phyloP scores from a whole-genome alignment of 495 filamentous ascomycete species.

The Letharia columbiana region DNA sequence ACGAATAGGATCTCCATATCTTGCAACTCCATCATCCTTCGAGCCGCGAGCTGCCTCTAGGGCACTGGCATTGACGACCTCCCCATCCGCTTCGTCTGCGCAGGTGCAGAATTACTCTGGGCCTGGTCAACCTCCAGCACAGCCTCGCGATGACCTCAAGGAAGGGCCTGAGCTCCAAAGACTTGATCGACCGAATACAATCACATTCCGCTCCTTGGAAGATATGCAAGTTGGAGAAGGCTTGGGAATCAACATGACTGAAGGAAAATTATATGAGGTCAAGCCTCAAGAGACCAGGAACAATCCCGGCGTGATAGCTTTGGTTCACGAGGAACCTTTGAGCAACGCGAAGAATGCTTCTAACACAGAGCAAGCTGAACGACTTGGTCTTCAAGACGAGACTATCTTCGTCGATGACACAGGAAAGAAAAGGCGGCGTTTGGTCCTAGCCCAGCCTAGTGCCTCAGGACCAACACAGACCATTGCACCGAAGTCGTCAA shows the following conservation, averaged over 20 bases:
- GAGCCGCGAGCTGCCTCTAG: background rate
- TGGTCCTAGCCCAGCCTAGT: slow-evolving; percentile 22
- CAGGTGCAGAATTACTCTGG: background rate
- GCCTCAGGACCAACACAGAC: background rate
- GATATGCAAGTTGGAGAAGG: background rate
- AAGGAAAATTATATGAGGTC: background rate
- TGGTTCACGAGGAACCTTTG: background rate
- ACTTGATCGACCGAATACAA: background rate
- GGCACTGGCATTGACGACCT: background rate
- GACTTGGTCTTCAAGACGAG: slow-evolving; percentile 17
- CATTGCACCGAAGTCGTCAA: background rate
- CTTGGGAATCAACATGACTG: background rate
- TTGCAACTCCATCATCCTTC: background rate
- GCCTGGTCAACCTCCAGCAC: background rate
- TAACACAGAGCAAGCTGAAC: background rate
- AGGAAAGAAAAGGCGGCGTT: slow-evolving; percentile 35
- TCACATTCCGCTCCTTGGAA: background rate
- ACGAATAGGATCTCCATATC: slow-evolving; percentile 3
- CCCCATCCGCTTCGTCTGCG: background rate
- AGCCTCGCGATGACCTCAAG: background rate
- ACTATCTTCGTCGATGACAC: slow-evolving; percentile 30
- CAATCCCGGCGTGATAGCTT: background rate
- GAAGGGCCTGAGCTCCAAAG: background rate
- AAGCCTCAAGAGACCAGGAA: background rate
- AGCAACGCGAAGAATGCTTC: background rate